phyloP scores from a whole-genome alignment of 2,329 filamentous ascomycete genomes.

The Fusarium subtropicale region DNA sequence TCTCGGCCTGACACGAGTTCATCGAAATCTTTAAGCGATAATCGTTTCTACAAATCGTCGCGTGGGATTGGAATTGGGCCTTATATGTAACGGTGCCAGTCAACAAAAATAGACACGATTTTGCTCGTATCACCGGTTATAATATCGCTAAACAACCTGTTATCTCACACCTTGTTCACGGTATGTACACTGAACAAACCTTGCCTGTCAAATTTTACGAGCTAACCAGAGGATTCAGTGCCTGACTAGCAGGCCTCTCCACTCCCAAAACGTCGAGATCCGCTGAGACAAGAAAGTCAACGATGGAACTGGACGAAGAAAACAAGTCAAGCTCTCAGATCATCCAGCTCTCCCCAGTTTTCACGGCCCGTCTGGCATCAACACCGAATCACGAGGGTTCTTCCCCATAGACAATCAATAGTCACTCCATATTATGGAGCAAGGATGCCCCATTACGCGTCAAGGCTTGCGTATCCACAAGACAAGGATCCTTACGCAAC shows the following conservation, averaged over 20 bases:
- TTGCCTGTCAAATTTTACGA: constrained; percentile 16
- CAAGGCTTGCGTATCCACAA: constrained; percentile 13
- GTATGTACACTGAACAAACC: constrained; percentile 1
- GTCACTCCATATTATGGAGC: not conserved
- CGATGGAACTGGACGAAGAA: constrained; percentile 6
- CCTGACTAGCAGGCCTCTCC: constrained; percentile 10
- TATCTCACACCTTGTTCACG: not conserved
- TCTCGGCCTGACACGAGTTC: not conserved
- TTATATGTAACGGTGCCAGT: not conserved
- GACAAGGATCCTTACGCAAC: constrained; percentile 25
- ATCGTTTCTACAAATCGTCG: not conserved
- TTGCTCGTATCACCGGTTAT: not conserved
- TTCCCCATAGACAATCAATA: constrained; percentile 11
- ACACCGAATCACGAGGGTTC: not conserved
- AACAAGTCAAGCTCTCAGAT: not conserved
- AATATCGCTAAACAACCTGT: not conserved
- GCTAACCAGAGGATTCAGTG: constrained; percentile 12
- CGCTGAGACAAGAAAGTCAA: constrained; percentile 7
- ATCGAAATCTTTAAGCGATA: not conserved
- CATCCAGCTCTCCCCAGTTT: not conserved
- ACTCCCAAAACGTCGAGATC: constrained; percentile 5
- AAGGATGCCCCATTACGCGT: constrained; percentile 24
- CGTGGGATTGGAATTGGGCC: not conserved
- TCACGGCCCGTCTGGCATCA: not conserved
- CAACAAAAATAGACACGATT: not conserved